A percentile compares a stretch with the other conserved stretches of the same genome.
Conservation (phyloP, 140 eudicot species). For the Stevia rebaudiana region DNA sequence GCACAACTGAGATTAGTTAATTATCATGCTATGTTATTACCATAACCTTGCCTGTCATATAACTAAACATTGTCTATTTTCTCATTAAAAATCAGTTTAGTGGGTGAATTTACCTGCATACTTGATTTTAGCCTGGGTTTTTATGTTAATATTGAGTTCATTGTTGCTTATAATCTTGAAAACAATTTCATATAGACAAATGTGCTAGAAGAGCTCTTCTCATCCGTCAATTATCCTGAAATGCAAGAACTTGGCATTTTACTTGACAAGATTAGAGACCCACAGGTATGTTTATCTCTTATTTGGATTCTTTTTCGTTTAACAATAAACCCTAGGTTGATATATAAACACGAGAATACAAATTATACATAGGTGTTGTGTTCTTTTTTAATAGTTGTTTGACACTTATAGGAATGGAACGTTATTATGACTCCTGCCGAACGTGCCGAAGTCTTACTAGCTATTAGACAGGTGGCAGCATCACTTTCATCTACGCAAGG, state of each 20-base stretch:
- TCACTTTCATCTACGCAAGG: slow-evolving; percentile 49
- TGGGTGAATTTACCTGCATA: not conserved
- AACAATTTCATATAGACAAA: slow-evolving; percentile 43
- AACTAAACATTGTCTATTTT: not conserved
- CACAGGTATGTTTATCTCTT: slow-evolving; percentile 47
- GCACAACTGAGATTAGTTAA: not conserved
- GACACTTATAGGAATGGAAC: slow-evolving; percentile 69
- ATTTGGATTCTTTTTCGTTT: not conserved
- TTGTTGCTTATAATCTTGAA: slow-evolving; percentile 14
- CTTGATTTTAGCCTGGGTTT: not conserved
- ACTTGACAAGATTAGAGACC: slow-evolving; percentile 61
- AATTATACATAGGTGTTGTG: not conserved
- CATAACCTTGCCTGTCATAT: not conserved
- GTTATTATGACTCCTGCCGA: slow-evolving; percentile 59
- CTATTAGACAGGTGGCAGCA: slow-evolving; percentile 63
- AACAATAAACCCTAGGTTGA: not conserved
- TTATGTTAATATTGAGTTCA: not conserved
- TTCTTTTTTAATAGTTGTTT: slow-evolving; percentile 16
- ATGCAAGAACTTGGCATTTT: slow-evolving; percentile 47
- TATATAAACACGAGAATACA: not conserved
- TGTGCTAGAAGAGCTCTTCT: slow-evolving; percentile 71
- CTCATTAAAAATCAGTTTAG: not conserved
- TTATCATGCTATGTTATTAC: slow-evolving; percentile 16
- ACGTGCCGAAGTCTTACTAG: slow-evolving; percentile 55
- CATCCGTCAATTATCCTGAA: slow-evolving; percentile 46